These are phyloP conservation scores for Castanea crenata DNA, from an alignment of 306 rosid species.

Conservation along the genomic window DNA sequence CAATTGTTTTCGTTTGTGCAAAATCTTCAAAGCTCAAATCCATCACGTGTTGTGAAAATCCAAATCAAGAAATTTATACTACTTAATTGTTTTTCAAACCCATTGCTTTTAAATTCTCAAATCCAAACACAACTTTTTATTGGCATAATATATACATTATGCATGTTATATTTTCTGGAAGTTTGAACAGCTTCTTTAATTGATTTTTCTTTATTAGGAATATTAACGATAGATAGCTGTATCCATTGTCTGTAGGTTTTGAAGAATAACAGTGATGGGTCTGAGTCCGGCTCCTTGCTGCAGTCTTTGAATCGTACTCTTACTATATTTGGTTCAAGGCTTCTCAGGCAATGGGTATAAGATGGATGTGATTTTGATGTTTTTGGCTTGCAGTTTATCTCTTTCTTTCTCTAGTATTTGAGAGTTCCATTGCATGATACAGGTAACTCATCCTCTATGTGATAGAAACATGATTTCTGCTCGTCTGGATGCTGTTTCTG, in stretches of 20 bases:
- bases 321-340: constrained; percentile 89
- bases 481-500: constrained; percentile 88
- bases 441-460: constrained; percentile 88
- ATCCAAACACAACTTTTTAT: too few species aligned
- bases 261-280: constrained; percentile 78
- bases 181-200: constrained; percentile 13
- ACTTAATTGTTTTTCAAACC: too few species aligned
- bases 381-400: constrained; percentile 13
- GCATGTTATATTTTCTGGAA: neutral
- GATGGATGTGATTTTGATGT: constrained; percentile 10
- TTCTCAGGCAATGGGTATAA: constrained; percentile 88
- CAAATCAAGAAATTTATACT: too few species aligned
- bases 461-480: constrained; percentile 73
- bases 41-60: too few species aligned
- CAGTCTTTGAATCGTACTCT: constrained; percentile 79
- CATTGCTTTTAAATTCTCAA: too few species aligned
- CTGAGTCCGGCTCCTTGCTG: constrained; percentile 85
- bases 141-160: neutral
- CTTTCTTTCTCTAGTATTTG: constrained; percentile 17
- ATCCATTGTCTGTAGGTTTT: constrained; percentile 55
- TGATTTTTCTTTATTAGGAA: constrained; percentile 11
- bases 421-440: constrained; percentile 41
- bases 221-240: constrained; percentile 10
- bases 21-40: too few species aligned
- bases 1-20: too few species aligned